Conservation (phyloP, 441 rosid genomes). For the Hura crepitans region DNA sequence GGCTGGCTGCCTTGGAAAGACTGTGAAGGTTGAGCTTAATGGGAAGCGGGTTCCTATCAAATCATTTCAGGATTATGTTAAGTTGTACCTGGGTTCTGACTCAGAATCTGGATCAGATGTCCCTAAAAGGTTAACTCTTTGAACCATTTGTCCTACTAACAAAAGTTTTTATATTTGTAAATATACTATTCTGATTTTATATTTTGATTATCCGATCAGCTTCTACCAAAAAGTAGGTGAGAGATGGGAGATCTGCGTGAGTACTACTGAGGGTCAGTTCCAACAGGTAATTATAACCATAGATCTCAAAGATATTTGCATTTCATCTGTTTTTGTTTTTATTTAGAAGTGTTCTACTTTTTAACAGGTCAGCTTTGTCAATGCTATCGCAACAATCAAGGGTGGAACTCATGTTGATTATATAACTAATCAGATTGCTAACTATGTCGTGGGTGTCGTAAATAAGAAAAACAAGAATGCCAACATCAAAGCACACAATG, state of each 20-base stretch:
- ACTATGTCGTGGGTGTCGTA: conserved; percentile 58
- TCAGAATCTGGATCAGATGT: conserved; percentile 36
- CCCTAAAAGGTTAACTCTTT: conserved; percentile 48
- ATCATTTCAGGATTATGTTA: conserved; percentile 72
- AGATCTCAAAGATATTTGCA: neutral
- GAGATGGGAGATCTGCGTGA: conserved; percentile 84
- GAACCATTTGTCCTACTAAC: neutral
- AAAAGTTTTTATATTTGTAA: neutral
- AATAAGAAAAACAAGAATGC: conserved; percentile 87
- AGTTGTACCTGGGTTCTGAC: conserved; percentile 56
- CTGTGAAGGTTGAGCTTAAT: conserved; percentile 86
- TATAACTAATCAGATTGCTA: conserved; percentile 77
- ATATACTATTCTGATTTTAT: conserved; percentile 8
- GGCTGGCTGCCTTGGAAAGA: conserved; percentile 94
- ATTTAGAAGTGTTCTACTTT: conserved; percentile 1
- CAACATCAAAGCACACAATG: conserved; percentile 72
- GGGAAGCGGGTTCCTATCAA: conserved; percentile 67
- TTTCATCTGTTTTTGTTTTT: neutral
- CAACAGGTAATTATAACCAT: conserved; percentile 58
- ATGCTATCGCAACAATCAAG: conserved; percentile 80
- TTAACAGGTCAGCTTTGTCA: conserved; percentile 89
- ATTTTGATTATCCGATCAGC: conserved; percentile 37
- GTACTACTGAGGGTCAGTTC: conserved; percentile 90
- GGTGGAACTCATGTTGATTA: conserved; percentile 99
- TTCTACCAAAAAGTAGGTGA: conserved; percentile 60